Percentiles rank a stretch among this genome's conserved stretches.
Evolutionary conservation across 805 yeast species (phyloP).

Genomic region (Monosporozyma yasuniensis): DNA sequence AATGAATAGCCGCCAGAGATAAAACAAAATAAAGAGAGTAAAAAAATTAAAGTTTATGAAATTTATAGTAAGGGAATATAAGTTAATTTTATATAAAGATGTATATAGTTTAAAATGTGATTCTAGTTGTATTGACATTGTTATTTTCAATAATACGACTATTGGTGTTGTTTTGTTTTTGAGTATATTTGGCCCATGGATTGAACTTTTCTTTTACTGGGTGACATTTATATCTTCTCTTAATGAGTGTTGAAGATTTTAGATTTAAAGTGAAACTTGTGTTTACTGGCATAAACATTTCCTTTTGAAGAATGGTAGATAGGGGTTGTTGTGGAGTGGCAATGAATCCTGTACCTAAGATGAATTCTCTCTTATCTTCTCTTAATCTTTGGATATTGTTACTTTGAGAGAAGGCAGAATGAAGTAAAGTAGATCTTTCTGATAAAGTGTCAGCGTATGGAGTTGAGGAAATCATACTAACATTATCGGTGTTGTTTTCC

Average conservation of each 20-base stretch:
- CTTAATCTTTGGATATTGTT: conserved; percentile 2
- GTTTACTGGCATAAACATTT: not conserved
- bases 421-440: conserved; percentile 1
- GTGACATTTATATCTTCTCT: not conserved
- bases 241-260: not conserved
- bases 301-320: not conserved
- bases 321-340: not conserved
- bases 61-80: not conserved
- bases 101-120: not conserved
- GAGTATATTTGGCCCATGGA: not conserved
- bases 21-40: too few species aligned
- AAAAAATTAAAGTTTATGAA: too few species aligned
- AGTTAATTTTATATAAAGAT: not conserved
- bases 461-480: not conserved
- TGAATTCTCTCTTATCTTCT: conserved; percentile 1
- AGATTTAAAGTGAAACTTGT: not conserved
- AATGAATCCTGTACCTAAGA: conserved; percentile 1
- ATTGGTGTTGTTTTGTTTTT: not conserved
- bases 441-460: not conserved
- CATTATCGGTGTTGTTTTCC: not conserved
- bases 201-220: not conserved
- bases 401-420: conserved; percentile 4
- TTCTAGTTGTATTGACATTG: not conserved
- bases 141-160: not conserved
- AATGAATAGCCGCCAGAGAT: too few species aligned